phyloP scores from a whole-genome alignment of 176 grass and related monocot species.

The Oryza glumipatula region DNA sequence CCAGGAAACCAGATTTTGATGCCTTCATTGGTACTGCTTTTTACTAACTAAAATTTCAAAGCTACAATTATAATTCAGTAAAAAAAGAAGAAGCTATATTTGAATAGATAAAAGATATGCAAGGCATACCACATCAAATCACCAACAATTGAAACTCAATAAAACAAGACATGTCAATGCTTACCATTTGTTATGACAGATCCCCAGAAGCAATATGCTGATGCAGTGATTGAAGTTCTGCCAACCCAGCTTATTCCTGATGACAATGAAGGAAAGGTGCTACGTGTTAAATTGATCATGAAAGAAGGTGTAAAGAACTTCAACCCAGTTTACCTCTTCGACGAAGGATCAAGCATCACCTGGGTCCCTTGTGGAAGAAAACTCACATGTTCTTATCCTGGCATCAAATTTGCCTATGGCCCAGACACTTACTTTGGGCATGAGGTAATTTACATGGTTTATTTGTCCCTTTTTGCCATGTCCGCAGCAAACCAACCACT shows the following conservation, averaged over 20 bases:
- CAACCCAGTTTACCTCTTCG: slow-evolving; percentile 87
- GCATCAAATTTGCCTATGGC: slow-evolving; percentile 82
- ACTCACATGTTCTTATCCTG: slow-evolving; percentile 87
- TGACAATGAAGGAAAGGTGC: slow-evolving; percentile 84
- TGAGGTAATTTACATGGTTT: slow-evolving; percentile 60
- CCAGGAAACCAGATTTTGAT: slow-evolving; percentile 91
- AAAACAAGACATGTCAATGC: slow-evolving; percentile 11
- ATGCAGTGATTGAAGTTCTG: slow-evolving; percentile 88
- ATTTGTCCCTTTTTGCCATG: background rate
- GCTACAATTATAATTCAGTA: background rate
- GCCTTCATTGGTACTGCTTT: slow-evolving; percentile 72
- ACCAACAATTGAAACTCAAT: slow-evolving; percentile 13
- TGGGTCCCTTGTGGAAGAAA: slow-evolving; percentile 96
- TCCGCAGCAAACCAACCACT: background rate
- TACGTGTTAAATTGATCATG: slow-evolving; percentile 81
- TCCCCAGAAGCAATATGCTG: slow-evolving; percentile 85
- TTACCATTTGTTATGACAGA: slow-evolving; percentile 55
- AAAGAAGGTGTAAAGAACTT: slow-evolving; percentile 80
- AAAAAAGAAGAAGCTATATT: background rate
- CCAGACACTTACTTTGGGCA: slow-evolving; percentile 75
- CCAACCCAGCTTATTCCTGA: slow-evolving; percentile 85
- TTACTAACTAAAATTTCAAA: slow-evolving; percentile 23
- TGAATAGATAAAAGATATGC: background rate
- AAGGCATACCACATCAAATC: slow-evolving; percentile 18
- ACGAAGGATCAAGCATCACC: slow-evolving; percentile 82